Percentiles rank a stretch among this genome's conserved stretches.
Evolutionary conservation across 257 asterid species (phyloP).

Genomic region (Solanum sejunctum): DNA sequence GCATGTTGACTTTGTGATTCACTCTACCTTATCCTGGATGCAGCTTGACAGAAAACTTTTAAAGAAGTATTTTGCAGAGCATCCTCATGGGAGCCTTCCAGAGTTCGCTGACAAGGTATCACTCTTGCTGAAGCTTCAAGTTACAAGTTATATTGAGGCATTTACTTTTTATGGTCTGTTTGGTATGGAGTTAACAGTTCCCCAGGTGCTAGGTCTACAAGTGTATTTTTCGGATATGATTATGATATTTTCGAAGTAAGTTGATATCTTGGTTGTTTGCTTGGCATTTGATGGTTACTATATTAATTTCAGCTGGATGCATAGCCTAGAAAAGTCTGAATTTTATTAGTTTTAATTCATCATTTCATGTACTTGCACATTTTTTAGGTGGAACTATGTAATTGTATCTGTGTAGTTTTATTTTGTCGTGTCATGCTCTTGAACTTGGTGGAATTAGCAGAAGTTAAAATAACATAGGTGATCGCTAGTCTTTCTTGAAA

Average conservation of each 20-base stretch:
- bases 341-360: background rate
- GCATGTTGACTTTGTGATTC: background rate
- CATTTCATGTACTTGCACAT: background rate
- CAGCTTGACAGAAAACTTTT: conserved; percentile 81
- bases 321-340: background rate
- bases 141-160: background rate
- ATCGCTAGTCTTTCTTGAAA: too few relatives aligned
- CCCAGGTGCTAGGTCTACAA: background rate
- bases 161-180: background rate
- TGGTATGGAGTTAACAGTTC: background rate
- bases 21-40: conserved; percentile 18
- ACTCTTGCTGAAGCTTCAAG: background rate
- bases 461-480: too few relatives aligned
- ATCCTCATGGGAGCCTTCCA: conserved; percentile 76
- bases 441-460: too few relatives aligned
- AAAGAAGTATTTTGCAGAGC: conserved; percentile 60
- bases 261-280: background rate
- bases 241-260: conserved; percentile 73
- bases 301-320: background rate
- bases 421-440: background rate
- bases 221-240: background rate
- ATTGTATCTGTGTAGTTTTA: background rate
- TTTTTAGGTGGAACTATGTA: background rate
- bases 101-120: conserved; percentile 85
- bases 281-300: background rate